phyloP scores from a whole-genome alignment of 2,329 filamentous ascomycete species.

The Aspergillus nomiae region DNA sequence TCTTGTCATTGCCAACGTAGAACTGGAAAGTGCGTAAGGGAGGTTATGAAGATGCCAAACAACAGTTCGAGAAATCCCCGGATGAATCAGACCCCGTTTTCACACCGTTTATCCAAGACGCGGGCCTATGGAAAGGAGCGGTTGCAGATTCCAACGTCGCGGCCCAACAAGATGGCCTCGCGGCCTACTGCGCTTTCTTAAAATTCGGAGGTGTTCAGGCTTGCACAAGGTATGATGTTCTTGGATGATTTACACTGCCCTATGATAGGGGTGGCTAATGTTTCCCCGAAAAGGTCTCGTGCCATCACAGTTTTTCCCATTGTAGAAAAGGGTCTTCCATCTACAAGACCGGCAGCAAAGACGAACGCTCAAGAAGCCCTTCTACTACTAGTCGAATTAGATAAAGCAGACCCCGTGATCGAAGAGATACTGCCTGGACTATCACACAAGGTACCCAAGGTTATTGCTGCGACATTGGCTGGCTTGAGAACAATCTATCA shows the following conservation, averaged over 20 bases:
- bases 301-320: constrained; percentile 74
- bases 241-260: neutral
- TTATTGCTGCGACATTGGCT: constrained; percentile 73
- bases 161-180: constrained; percentile 89
- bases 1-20: constrained; percentile 42
- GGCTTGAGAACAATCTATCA: constrained; percentile 84
- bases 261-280: neutral
- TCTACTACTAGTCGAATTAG: constrained; percentile 85
- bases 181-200: constrained; percentile 84
- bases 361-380: constrained; percentile 82
- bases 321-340: constrained; percentile 87
- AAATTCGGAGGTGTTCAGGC: constrained; percentile 84
- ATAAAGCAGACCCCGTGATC: constrained; percentile 79
- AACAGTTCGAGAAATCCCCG: constrained; percentile 80
- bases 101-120: constrained; percentile 81
- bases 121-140: constrained; percentile 85
- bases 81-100: constrained; percentile 86
- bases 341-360: constrained; percentile 86
- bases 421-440: constrained; percentile 85
- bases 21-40: constrained; percentile 96
- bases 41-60: constrained; percentile 89
- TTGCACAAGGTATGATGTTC: constrained; percentile 62
- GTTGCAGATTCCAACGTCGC: constrained; percentile 95
- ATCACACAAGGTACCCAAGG: constrained; percentile 87
- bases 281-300: constrained; percentile 63